phyloP scores from a whole-genome alignment of 192 early-diverging fungal species.

The Haplosporangium gracile region DNA sequence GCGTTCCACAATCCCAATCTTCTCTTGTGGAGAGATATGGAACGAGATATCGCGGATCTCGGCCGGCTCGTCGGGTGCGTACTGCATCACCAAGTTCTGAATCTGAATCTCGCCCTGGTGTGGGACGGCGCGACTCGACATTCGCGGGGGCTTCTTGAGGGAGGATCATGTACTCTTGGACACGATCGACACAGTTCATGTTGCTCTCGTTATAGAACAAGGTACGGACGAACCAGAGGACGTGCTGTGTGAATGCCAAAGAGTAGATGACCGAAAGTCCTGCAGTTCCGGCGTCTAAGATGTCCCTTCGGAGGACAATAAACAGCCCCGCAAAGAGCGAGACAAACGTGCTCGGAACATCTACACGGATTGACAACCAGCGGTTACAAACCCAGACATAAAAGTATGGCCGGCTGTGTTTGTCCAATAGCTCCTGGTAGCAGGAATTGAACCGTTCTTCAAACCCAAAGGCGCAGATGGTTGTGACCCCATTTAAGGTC shows the following conservation, averaged over 20 bases:
- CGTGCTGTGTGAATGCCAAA: constrained; percentile 79
- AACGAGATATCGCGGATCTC: constrained; percentile 77
- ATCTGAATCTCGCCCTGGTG: constrained; percentile 72
- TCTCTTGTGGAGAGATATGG: constrained; percentile 59
- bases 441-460: constrained; percentile 72
- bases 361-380: constrained; percentile 85
- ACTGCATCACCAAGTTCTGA: constrained; percentile 73
- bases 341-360: constrained; percentile 76
- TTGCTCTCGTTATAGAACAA: constrained; percentile 84
- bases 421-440: constrained; percentile 71
- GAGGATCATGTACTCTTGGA: constrained; percentile 80
- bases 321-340: constrained; percentile 74
- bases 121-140: constrained; percentile 56
- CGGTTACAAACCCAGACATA: constrained; percentile 81
- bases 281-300: constrained; percentile 84
- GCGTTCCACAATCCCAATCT: constrained; percentile 69
- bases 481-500: constrained; percentile 79
- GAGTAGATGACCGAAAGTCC: constrained; percentile 88
- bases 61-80: constrained; percentile 70
- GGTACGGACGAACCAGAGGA: constrained; percentile 83
- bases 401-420: constrained; percentile 83
- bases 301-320: constrained; percentile 61
- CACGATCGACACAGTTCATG: constrained; percentile 88
- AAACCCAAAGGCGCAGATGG: constrained; percentile 86
- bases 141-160: constrained; percentile 78